Base-by-base conservation (phyloP, 2,329 filamentous ascomycete species). In the Colletotrichum sp. region DNA sequence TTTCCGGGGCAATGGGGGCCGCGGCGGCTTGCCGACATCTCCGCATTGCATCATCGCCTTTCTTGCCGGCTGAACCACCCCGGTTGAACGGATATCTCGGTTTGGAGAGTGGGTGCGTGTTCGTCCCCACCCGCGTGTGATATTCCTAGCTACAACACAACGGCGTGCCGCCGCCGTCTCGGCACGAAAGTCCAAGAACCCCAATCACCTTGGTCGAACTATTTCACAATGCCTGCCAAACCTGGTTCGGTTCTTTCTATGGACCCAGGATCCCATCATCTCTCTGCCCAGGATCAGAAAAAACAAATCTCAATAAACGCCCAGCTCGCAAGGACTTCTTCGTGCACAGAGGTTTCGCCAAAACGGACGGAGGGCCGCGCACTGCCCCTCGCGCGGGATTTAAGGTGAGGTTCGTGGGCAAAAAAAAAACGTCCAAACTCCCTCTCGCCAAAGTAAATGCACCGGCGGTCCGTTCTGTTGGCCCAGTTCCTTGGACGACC, bases 11-110 rank as follows among this genome's bases (percentile, higher is more conserved):
- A 30, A 63, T 66, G 64, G 65, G 60, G 36, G 55, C 52, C n/a
- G n/a, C 44, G n/a, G n/a, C 44, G n/a, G 44, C 44, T 24, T 44
- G 32, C 62, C 30, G 69, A 64, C 30, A 68, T 32, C 69, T 75
- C 73, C 64, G 63, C 64, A 73, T 75, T 75, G 70, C 73, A 73
- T 75, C 73, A 75, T 75, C 55, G 30, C 34, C 55, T 44, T 62
- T 18, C 57, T 12, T 18, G 36, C 57, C 16, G 13, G 55, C 60
- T 6, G 48, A 24, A 69, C 24, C 39, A 52, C 36, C 62, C 60
- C 71, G 59, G 30, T 34, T 48, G 26, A 22, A 22, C 66, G 71
- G 66, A 39, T 57, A 57, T 48, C 60, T 68, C 66, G 71, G 71
- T 32, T 24, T 66, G 24, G 48, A 59, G 52, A 36, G 10, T 24